These are phyloP conservation scores for Eutrema yunnanense DNA, from an alignment of 345 rosid genomes.

Conservation along the genomic window DNA sequence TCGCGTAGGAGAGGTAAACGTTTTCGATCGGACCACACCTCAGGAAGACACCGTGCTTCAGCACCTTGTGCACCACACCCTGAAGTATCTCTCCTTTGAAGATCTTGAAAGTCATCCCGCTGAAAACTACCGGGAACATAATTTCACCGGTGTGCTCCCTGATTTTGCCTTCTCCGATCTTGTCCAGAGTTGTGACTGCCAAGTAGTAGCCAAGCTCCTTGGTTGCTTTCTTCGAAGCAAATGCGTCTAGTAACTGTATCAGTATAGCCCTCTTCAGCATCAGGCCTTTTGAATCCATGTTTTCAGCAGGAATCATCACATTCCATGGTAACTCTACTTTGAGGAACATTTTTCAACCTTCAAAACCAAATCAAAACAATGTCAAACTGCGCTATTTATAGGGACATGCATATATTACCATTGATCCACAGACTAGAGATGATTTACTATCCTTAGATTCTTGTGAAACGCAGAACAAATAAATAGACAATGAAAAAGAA, in stretches of 20 bases:
- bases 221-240: slow-evolving; percentile 55
- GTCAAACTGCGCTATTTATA: not conserved
- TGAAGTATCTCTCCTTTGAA: slow-evolving; percentile 72
- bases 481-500: not conserved
- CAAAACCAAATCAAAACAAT: not conserved
- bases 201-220: slow-evolving; percentile 68
- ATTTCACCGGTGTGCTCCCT: slow-evolving; percentile 67
- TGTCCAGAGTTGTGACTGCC: slow-evolving; percentile 53
- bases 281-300: slow-evolving; percentile 59
- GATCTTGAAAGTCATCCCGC: slow-evolving; percentile 70
- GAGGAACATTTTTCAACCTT: slow-evolving; percentile 53
- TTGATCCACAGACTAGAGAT: not conserved
- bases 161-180: slow-evolving; percentile 70
- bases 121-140: slow-evolving; percentile 67
- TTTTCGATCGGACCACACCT: slow-evolving; percentile 62
- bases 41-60: slow-evolving; percentile 82
- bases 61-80: slow-evolving; percentile 65
- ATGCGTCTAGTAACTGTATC: slow-evolving; percentile 52
- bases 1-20: slow-evolving; percentile 46
- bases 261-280: slow-evolving; percentile 66
- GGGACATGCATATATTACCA: not conserved
- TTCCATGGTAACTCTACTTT: slow-evolving; percentile 75
- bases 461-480: not conserved
- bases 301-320: slow-evolving; percentile 63
- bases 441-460: not conserved